Base-by-base conservation (phyloP, 768 basidiomycete genomes). In the Chalciporus sphaerocephalus region DNA sequence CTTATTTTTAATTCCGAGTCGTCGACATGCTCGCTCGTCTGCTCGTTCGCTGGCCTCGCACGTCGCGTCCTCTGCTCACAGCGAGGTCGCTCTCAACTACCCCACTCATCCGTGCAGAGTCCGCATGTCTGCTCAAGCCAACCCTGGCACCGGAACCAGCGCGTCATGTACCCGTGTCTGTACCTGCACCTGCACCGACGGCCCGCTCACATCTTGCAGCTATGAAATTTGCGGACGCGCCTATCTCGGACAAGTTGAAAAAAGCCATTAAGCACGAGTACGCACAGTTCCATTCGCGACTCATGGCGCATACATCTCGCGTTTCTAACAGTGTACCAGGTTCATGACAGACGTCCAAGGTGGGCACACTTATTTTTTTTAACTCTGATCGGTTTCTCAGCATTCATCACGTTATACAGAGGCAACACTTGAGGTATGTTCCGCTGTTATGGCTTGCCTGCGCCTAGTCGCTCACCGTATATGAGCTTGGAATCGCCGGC, bases 281-380 rank as follows among this genome's bases (percentile, higher is more conserved):
- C 42, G 73, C 55, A 41, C 12, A 24, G 12, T 28, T 45, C 48
- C 16, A 25, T 37, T 30, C 35, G 15, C 35, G 39, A 27, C 30
- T 35, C 38, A 27, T 21, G 24, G 35, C 36, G 17, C 5, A 36
- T 38, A 17, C 27, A 28, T 48, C 38, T 64, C 40, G 50, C 40
- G 51, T 20, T 53, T 38, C 60, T 60, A 37, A 60, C 46, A 41
- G 46, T 16, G 22, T 38, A n/a, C 18, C 42, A 74, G 73, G 50
- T 70, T 65, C 47, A 56, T 76, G 65, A 72, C 73, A 20, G 73
- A 76, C 48, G 74, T 75, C 13, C 74, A 76, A 67, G 73, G 72
- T 69, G 25, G 25, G 64, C 47, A 24, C 23, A 11, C 32, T 50
- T 44, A 33, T 23, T 24, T 39, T 40, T 42, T 1, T 20, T 13